Evolutionary conservation across 169 alveolate species (phyloP), one percentile per base, ranked within the genome.

Genomic region (Sarcocystis neurona): DNA sequence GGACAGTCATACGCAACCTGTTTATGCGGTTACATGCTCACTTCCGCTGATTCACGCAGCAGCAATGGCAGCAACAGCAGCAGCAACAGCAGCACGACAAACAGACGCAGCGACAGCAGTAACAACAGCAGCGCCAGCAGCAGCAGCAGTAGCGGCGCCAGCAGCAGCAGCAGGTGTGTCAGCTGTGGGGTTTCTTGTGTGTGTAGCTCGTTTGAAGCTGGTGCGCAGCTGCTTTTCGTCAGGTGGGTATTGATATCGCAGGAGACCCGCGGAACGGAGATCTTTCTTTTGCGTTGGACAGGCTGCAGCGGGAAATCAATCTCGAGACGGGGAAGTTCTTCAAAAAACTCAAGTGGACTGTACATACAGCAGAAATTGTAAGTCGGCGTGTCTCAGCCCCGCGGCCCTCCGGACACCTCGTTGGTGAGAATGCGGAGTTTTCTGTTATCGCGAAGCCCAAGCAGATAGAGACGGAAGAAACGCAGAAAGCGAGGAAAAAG

Each of bases 211-310:
- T 10, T 27, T 10, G 44, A 15, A 63, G 2, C 43, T 2, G 27
- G 34, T 23, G 2, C 39, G 43, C 27, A n/a, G n/a, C n/a, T n/a
- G n/a, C n/a, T n/a, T n/a, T n/a, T 3, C 27, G 44, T 30, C 75
- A 79, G 87, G 87, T 79, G 10, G 87, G 87, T 32, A 15, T 79
- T 15, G 87, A 79, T 30, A 79, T 79, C 8, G 87, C 87, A 6
- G 87, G 87, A 44, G 53, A 48, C 32, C 87, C 87, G 12, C 70
- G 63, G 1, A 79, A 79, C 34, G 87, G 87, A 30, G 44, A 53
- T 53, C 48, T 79, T 30, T 18, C n/a, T 47, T 47, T 34, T 37
- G 63, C 75, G n/a, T 34, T 79, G 75, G 70, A 3, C 2, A 4
- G 39, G 56, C 50, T 79, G 43, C 32, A 79, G 34, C 32, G 53